Evolutionary conservation across 305 asterid genomes (phyloP).

Genomic region (Coffea humblotiana): DNA sequence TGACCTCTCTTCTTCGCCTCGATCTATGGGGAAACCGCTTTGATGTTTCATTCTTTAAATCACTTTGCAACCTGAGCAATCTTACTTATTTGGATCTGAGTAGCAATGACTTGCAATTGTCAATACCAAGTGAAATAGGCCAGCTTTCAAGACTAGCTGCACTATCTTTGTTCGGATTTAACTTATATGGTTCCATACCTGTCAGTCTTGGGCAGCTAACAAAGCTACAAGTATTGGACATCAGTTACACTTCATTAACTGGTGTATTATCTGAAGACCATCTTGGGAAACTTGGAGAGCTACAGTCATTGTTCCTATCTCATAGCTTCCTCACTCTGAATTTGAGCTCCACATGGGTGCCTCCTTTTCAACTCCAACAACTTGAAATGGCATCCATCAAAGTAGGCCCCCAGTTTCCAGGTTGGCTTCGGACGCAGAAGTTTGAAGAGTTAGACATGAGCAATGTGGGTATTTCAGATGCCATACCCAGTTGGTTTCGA

Average conservation of each 20-base stretch:
- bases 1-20: not conserved
- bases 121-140: not conserved
- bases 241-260: too few species aligned
- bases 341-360: conserved; percentile 15
- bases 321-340: not conserved
- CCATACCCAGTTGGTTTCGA: conserved; percentile 14
- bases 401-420: conserved; percentile 11
- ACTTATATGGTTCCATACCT: conserved; percentile 3
- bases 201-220: conserved; percentile 1
- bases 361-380: conserved; percentile 12
- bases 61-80: not conserved
- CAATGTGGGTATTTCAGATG: conserved; percentile 2
- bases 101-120: not conserved
- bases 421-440: conserved; percentile 13
- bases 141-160: not conserved
- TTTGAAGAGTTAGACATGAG: not conserved
- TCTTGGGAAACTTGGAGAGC: not conserved
- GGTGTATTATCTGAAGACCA: not conserved
- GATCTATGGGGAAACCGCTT: not conserved
- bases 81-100: conserved; percentile 6
- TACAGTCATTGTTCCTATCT: conserved; percentile 1
- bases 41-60: not conserved
- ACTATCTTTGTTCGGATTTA: not conserved
- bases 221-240: too few species aligned
- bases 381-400: not conserved